Evolutionary conservation across 306 rosid genomes (phyloP).

Genomic region (Malus sylvestris): DNA sequence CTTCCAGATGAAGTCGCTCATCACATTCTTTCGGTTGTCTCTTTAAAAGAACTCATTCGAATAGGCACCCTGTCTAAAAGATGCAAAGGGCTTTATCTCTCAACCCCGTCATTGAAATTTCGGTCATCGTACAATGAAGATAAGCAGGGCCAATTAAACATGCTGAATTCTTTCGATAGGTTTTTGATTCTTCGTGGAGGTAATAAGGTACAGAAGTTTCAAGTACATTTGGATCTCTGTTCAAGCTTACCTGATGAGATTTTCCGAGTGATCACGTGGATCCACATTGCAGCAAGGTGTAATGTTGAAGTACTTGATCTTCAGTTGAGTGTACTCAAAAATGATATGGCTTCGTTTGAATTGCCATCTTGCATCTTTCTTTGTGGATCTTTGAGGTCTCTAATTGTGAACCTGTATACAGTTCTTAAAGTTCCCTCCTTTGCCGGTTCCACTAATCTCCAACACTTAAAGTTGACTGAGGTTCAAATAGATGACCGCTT

Average conservation of each 20-base stretch:
- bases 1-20: not conserved
- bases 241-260: not conserved
- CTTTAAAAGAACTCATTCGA: not conserved
- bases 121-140: not conserved
- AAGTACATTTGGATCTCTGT: not conserved
- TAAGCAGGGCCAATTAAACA: not conserved
- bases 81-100: not conserved
- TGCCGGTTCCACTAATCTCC: not conserved
- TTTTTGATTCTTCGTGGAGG: not conserved
- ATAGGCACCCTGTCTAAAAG: not conserved
- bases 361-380: not conserved
- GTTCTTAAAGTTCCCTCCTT: not conserved
- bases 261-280: not conserved
- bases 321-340: not conserved
- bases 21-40: not conserved
- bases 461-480: not conserved
- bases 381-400: constrained; percentile 1
- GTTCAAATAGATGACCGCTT: not conserved
- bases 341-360: not conserved
- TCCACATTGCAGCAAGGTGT: not conserved
- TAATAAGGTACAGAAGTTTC: not conserved
- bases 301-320: constrained; percentile 1
- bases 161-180: not conserved
- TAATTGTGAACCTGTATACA: not conserved
- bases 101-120: not conserved